Evolutionary conservation across 345 rosid species (phyloP), one percentile per base, ranked within the genome.

Genomic region (Pugionium dolabratum): DNA sequence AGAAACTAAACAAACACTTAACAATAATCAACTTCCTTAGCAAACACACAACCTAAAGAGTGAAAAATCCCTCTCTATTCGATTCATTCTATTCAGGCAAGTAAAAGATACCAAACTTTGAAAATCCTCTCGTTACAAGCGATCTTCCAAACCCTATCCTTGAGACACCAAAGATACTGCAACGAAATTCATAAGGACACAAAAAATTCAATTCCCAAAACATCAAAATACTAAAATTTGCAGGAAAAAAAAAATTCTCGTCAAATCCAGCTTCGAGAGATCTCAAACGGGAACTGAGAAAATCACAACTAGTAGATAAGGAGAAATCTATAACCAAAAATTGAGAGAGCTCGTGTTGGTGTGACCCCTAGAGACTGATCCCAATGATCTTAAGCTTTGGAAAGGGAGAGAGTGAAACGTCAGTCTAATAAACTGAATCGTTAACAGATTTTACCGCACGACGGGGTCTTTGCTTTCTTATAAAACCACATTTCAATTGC

Each of bases 101-200:
- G 39, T 11, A 4, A 18, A 25, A 50, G 28, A 18, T 18, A 43
- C 66, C 54, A 60, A 61, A 61, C 31, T 60, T 36, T 2, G 47
- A 27, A 60, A 61, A 8, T 33, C 62, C n/a, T 70, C 28, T 61
- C 74, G 51, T 69, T 11, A 69, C 34, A 30, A 39, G 36, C 59
- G 35, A 50, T 49, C 59, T 5, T 18, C 51, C 30, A 31, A 59
- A 40, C 35, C 10, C 44, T 56, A 50, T 4, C 6, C 39, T 48
- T 51, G 41, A 43, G 59, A 7, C 59, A 26, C 29, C 52, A 52
- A 52, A 52, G 53, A 69, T 18, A 41, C 66, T 61, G 61, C 68
- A 27, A 41, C 30, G 37, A 59, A 69, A 50, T 26, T 52, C 47
- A 43, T 0, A 40, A 32, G n/a, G 36, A 18, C 11, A 0, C 1